A percentile compares a stretch with the other conserved stretches of the same genome.
Evolutionary conservation across 2,329 filamentous ascomycete genomes (phyloP).

Genomic region (Neofusicoccum kwambonambiense): DNA sequence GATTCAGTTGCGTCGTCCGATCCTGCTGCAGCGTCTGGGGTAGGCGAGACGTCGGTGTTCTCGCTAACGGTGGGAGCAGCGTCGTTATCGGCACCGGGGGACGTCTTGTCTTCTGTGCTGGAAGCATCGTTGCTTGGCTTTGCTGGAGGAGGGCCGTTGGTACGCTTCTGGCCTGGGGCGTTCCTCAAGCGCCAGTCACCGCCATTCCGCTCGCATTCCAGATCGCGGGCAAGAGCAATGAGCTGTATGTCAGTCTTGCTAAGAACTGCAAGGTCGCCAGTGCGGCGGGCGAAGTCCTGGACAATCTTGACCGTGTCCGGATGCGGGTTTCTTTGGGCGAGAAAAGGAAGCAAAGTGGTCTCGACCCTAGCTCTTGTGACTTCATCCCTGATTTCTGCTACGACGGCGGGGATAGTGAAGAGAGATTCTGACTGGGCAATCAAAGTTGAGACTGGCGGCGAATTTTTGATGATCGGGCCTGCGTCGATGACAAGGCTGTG

Average conservation of each 20-base stretch:
- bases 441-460: conserved; percentile 79
- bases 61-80: not conserved
- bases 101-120: not conserved
- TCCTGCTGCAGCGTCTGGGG: not conserved
- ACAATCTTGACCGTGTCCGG: conserved; percentile 78
- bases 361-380: conserved; percentile 78
- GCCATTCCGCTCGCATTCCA: conserved; percentile 89
- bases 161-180: conserved; percentile 72
- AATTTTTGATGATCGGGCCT: conserved; percentile 90
- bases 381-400: conserved; percentile 83
- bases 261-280: conserved; percentile 83
- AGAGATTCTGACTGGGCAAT: conserved; percentile 68
- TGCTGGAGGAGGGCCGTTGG: conserved; percentile 66
- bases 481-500: conserved; percentile 87
- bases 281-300: conserved; percentile 80
- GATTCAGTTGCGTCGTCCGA: not conserved
- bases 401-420: conserved; percentile 75
- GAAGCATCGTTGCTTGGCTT: conserved; percentile 24
- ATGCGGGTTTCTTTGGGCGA: conserved; percentile 72
- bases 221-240: conserved; percentile 84
- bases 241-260: conserved; percentile 88
- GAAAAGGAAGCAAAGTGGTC: conserved; percentile 79
- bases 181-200: conserved; percentile 83
- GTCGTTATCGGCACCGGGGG: conserved; percentile 16
- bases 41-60: not conserved